Base-by-base conservation (phyloP, 2,329 filamentous ascomycete genomes). In the Colletotrichum sp. region DNA sequence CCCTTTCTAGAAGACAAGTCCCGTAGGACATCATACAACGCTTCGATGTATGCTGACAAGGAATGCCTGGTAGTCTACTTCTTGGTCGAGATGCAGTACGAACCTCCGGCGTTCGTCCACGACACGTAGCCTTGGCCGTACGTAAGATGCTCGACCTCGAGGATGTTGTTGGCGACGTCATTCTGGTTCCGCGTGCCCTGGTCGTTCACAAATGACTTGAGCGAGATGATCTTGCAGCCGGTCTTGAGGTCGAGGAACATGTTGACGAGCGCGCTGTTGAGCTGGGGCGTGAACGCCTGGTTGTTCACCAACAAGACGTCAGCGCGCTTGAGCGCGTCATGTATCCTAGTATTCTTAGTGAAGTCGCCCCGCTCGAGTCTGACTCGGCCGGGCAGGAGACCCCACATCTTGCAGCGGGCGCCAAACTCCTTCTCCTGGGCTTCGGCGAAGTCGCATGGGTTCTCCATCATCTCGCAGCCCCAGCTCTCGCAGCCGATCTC, bases 241-340 rank as follows among this genome's bases (percentile, higher is more conserved):
- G 95, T 90, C 85, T 98, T 99, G 77, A 99, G 88, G 81, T 99
- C 97, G 76, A 99, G 88, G 81, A 99, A 99, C 87, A 98, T 95
- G 80, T 95, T 92, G 79, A 96, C 92, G 62, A 99, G 89, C 77
- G 92, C 92, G 81, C 95, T 94, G 85, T 99, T 99, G 71, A 98
- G 91, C 80, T 93, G 90, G 16, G 96, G 93, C 8, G 94, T 96
- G 85, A 99, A 99, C 4, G 96, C 97, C 85, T 99, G 96, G 86
- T 99, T 99, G 88, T 99, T 99, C 80, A 99, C 96, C 30, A 99
- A 90, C 22, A 99, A 92, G n/a, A 99, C 96, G 83, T 99, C 97
- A 3, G 97, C 96, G 71, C 93, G 92, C 83, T 94, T 93, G 66
- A 99, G 89, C 9, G 93, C 93, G 28, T 92, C 90, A 75, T 93